These are phyloP conservation scores for Vigna reflexopilosa DNA, from an alignment of 306 rosid species.

Conservation along the genomic window DNA sequence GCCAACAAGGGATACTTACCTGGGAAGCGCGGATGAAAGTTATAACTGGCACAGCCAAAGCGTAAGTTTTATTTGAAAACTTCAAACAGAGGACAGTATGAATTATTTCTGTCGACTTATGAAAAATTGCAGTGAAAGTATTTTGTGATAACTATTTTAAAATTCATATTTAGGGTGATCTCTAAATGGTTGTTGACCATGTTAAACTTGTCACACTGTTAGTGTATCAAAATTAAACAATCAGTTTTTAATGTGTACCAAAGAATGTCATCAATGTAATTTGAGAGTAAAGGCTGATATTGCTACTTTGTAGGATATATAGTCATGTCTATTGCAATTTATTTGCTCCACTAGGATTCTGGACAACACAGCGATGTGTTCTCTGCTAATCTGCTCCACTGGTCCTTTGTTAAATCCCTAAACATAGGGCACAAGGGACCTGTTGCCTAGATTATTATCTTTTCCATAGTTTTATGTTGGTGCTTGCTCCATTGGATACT, in stretches of 20 bases:
- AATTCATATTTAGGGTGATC: not conserved
- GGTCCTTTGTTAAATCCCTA: not conserved
- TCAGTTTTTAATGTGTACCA: not conserved
- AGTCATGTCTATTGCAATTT: constrained; percentile 14
- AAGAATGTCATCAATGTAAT: constrained; percentile 14
- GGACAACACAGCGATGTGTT: not conserved
- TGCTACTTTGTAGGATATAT: constrained; percentile 1
- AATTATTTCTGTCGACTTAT: not conserved
- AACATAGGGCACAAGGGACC: not conserved
- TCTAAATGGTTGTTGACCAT: not conserved
- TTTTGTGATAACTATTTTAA: not conserved
- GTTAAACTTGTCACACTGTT: not conserved
- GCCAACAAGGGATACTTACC: constrained; percentile 73
- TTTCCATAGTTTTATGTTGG: constrained; percentile 5
- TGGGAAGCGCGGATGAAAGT: constrained; percentile 98
- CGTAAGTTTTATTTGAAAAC: constrained; percentile 67
- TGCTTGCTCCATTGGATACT: constrained; percentile 23
- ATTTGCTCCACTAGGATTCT: constrained; percentile 7
- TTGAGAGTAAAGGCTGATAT: constrained; percentile 15
- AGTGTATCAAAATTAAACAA: not conserved
- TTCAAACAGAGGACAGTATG: not conserved
- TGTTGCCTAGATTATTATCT: not conserved
- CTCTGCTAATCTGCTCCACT: not conserved
- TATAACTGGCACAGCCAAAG: constrained; percentile 91
- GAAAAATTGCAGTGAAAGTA: not conserved